A percentile compares a stretch with the other conserved stretches of the same genome.
Evolutionary conservation across 1,139 yeast genomes (phyloP).

Genomic region (Scheffersomyces cryptocercus): DNA sequence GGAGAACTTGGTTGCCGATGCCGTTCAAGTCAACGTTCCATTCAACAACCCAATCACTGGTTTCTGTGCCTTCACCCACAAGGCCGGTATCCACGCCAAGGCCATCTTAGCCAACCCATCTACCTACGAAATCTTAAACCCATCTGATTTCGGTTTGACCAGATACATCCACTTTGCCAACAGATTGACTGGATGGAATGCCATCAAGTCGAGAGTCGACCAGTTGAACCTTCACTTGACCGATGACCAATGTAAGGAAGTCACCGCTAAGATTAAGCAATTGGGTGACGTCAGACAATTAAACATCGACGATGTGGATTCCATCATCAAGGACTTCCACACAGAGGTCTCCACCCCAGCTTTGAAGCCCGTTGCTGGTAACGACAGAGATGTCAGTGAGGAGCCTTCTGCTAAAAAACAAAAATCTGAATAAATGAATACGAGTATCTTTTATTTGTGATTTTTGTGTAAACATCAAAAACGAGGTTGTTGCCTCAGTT

Average conservation of each 20-base stretch:
- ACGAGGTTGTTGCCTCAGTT: no score
- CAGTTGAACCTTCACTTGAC: slow-evolving; percentile 50
- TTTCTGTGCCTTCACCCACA: slow-evolving; percentile 63
- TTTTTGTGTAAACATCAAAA: background rate
- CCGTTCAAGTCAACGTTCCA: slow-evolving; percentile 58
- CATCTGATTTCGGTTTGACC: slow-evolving; percentile 58
- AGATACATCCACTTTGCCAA: slow-evolving; percentile 62
- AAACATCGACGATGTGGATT: slow-evolving; percentile 50
- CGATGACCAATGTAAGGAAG: slow-evolving; percentile 59
- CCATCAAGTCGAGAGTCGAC: slow-evolving; percentile 49
- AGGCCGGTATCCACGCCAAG: slow-evolving; percentile 64
- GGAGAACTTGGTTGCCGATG: slow-evolving; percentile 59
- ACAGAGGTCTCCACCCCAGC: slow-evolving; percentile 29
- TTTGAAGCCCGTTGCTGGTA: slow-evolving; percentile 22
- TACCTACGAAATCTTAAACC: slow-evolving; percentile 58
- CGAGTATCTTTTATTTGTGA: slow-evolving; percentile 1
- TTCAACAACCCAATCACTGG: slow-evolving; percentile 64
- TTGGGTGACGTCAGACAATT: slow-evolving; percentile 57
- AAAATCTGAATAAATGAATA: slow-evolving; percentile 27
- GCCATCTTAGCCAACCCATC: slow-evolving; percentile 63
- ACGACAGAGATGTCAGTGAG: slow-evolving; percentile 20
- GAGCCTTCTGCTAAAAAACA: slow-evolving; percentile 41
- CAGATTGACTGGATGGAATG: slow-evolving; percentile 59
- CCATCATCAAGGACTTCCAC: slow-evolving; percentile 49
- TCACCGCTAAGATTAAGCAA: slow-evolving; percentile 53